Evolutionary conservation across 176 grass and related monocot genomes (phyloP).

Genomic region (Urochloa ruziziensis): DNA sequence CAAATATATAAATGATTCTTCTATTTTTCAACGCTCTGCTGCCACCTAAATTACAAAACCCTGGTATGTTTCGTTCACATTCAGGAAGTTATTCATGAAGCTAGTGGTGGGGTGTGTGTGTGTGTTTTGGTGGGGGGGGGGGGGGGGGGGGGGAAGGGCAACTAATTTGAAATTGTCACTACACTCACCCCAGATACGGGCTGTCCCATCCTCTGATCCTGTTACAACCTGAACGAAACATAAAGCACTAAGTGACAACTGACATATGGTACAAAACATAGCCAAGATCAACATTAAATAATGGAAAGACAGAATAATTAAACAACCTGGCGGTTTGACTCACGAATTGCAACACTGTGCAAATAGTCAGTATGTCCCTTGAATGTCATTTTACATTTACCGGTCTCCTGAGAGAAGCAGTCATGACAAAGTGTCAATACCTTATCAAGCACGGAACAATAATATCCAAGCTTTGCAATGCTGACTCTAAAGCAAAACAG

Average conservation of each 20-base stretch:
- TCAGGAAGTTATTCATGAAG: slow-evolving; percentile 10
- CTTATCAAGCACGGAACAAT: not conserved
- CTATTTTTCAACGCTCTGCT: not conserved
- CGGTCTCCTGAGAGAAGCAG: slow-evolving; percentile 55
- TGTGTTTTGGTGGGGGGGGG: no score
- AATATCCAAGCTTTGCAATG: slow-evolving; percentile 4
- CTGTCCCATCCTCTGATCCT: slow-evolving; percentile 94
- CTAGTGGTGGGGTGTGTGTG: no score
- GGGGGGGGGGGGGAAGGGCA: no score
- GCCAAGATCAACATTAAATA: not conserved
- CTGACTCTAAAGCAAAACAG: slow-evolving; percentile 18
- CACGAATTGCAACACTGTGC: slow-evolving; percentile 65
- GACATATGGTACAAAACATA: slow-evolving; percentile 12
- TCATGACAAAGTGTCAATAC: slow-evolving; percentile 10
- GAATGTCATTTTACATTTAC: slow-evolving; percentile 87
- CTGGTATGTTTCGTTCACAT: not conserved
- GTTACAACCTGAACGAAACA: slow-evolving; percentile 73
- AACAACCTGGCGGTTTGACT: slow-evolving; percentile 74
- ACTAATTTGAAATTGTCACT: slow-evolving; percentile 20
- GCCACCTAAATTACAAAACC: not conserved
- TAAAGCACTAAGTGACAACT: not conserved
- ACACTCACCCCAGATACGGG: slow-evolving; percentile 90
- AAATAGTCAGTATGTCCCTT: slow-evolving; percentile 85
- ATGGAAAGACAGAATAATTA: not conserved
- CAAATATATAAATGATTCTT: not conserved